Evolutionary conservation across 129 eudicot genomes (phyloP), one percentile per base, ranked within the genome.

Genomic region (Rutidosis leptorrhynchoides): DNA sequence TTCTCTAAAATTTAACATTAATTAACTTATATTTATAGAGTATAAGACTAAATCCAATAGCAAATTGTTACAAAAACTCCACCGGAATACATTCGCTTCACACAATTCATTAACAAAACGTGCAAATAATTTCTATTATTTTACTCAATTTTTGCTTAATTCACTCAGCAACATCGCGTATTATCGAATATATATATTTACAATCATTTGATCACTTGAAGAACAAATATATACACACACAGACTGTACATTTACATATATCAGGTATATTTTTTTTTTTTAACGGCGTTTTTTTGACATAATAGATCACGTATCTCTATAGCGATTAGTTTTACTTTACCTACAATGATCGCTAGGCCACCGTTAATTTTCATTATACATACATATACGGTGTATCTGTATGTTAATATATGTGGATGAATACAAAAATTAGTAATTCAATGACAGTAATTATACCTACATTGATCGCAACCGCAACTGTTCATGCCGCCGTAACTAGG

Each of bases 381-480:
- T 11, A 37, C 5, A 37, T 11, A 37, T 2, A 37, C 45, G 16
- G 45, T 2, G 16, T 11, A 37, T 37, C 45, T 11, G 12, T 37
- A 11, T 2, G 5, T 7, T 10, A 5, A 37, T 4, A 37, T 37
- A 11, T 2, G 5, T 7, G 12, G 16, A 37, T 4, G 3, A 37
- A 37, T 37, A 11, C 3, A 12, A 40, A 40, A 40, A 40, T 40
- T 40, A 64, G 16, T 72, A 8, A 67, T 37, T 63, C 15, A 49
- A 60, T 51, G 45, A 11, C 25, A 66, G 63, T 45, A 30, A 43
- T 11, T 43, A 77, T 74, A 85, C 88, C 78, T 76, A 74, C 85
- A 82, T 83, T 85, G 81, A 81, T 78, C 75, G 75, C 71, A 74
- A 67, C 57, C 75, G 75, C 71, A 74, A 67, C 57, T 65, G 35